A percentile compares a stretch with the other conserved stretches of the same genome.
Evolutionary conservation across 1,284 basidiomycete genomes (phyloP).

Genomic region (Quambalaria eucalypti): DNA sequence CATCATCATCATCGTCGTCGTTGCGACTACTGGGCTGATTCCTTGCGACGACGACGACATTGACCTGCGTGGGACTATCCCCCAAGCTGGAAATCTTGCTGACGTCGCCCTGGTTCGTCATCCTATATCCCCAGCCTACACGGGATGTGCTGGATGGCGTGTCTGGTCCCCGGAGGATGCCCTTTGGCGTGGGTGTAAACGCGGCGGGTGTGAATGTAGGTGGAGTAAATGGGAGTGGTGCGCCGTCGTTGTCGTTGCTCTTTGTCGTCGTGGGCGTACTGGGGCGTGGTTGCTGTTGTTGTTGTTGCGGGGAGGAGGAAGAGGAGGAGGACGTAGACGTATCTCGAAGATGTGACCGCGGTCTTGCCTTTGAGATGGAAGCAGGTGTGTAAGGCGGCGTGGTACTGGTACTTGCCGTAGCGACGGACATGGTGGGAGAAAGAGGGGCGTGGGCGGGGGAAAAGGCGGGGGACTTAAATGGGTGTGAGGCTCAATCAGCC

Average conservation of each 20-base stretch:
- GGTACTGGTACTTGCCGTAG: background rate
- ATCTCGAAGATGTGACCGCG: no score
- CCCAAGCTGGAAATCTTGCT: constrained; percentile 12
- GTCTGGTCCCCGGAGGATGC: constrained; percentile 7
- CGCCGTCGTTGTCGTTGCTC: no score
- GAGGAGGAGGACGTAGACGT: background rate
- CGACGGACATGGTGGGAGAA: no score
- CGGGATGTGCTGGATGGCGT: background rate
- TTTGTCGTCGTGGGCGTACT: background rate
- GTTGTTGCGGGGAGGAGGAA: background rate
- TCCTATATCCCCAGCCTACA: background rate
- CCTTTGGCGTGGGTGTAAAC: constrained; percentile 15
- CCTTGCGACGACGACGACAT: no score
- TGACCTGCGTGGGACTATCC: no score
- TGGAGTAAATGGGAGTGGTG: no score
- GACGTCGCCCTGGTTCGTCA: constrained; percentile 16
- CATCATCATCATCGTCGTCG: no score
- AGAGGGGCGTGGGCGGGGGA: background rate
- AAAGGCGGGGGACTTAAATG: background rate
- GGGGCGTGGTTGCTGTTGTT: no score
- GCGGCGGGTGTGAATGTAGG: background rate
- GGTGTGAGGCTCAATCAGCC: no score
- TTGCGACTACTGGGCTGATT: no score
- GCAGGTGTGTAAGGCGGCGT: background rate
- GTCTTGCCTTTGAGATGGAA: no score